Base-by-base conservation (phyloP, 1,284 basidiomycete genomes). In the Sporisorium sorghi region DNA sequence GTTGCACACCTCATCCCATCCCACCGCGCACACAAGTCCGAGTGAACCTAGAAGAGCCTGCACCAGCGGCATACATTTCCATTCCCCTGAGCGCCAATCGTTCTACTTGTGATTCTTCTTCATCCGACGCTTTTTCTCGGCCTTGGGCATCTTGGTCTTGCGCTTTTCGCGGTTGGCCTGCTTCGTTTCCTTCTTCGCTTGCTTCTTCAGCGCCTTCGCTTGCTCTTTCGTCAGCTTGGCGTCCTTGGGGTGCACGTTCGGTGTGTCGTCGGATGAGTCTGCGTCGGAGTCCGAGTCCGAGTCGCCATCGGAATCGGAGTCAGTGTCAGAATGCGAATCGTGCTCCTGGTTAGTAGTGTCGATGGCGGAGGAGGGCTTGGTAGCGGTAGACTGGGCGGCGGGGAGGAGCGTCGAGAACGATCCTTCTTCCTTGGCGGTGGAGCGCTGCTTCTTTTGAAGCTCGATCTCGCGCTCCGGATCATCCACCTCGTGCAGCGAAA, bases 111-210 rank as follows among this genome's bases (percentile, higher is more conserved):
- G 65, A 28, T 59, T 63, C 68, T 82, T 82, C 54, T 81, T 81
- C 69, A 81, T 76, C n/a, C 69, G 53, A 7, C 75, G 57, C 67
- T 80, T 80, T 49, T 82, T 82, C 40, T 80, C 79, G 8, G 79
- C 72, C 61, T 84, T 84, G 23, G 80, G 77, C 82, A 83, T 84
- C 67, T 83, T 84, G 23, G 64, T 78, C 52, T 83, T 84, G 4
- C 82, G 57, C 37, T 74, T 76, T 56, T 83, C 82, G 19, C 82
- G 71, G 14, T 76, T 74, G 37, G 67, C 79, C 7, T 70, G 72
- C 50, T 81, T 81, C 24, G 71, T 79, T 17, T 73, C 64, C 39
- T 76, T 76, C 55, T 78, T 78, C 21, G 77, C 75, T 51, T 78
- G 62, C 60, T 79, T 76, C 46, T 76, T 76, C 21, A 65, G 48